phyloP scores from a whole-genome alignment of 2,329 filamentous ascomycete genomes.

The Aureobasidium sp. region DNA sequence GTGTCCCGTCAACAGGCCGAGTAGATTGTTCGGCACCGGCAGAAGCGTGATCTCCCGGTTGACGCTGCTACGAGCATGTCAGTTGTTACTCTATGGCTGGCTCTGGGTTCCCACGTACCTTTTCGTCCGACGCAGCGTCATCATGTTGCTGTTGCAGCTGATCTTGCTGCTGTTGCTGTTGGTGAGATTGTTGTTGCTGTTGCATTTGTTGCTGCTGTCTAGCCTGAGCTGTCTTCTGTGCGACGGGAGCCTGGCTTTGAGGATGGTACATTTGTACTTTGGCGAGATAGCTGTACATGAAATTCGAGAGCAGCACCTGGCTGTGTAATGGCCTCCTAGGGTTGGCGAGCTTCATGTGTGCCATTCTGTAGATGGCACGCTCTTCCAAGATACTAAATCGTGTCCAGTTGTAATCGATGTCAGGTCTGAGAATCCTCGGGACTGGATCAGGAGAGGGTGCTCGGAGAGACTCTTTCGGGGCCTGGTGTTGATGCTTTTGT shows the following conservation, averaged over 20 bases:
- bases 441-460: constrained; percentile 74
- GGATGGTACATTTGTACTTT: constrained; percentile 99
- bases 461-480: constrained; percentile 42
- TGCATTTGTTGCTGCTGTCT: constrained; percentile 35
- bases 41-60: background rate
- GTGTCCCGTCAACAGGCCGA: background rate
- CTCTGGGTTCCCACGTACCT: background rate
- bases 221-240: constrained; percentile 51
- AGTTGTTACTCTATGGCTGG: background rate
- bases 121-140: background rate
- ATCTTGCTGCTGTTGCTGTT: constrained; percentile 20
- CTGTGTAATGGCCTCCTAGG: constrained; percentile 85
- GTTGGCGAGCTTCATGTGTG: constrained; percentile 98
- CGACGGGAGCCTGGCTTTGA: constrained; percentile 71
- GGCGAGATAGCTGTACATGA: constrained; percentile 98
- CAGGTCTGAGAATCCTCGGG: constrained; percentile 65
- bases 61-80: background rate
- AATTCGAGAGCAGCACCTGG: constrained; percentile 94
- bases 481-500: constrained; percentile 55
- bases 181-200: constrained; percentile 22
- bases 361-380: constrained; percentile 95
- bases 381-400: constrained; percentile 93
- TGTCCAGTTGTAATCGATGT: constrained; percentile 94
- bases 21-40: background rate
- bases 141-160: background rate